Conservation (phyloP, 2,329 filamentous ascomycete species). For the Calonectria ilicicola region DNA sequence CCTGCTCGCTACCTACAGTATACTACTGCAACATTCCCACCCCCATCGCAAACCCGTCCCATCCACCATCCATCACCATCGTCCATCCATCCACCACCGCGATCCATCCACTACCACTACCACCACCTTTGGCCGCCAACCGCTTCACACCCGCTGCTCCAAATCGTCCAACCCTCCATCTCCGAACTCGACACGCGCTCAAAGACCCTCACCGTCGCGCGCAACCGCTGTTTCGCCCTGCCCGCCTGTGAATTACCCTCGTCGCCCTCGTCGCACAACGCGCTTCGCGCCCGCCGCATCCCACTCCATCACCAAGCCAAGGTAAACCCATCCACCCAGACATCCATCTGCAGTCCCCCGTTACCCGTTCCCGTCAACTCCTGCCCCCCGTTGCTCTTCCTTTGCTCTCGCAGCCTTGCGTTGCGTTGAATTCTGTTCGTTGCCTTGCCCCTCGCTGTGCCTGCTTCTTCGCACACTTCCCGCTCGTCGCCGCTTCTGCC, state of each 20-base stretch:
- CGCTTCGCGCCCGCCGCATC: conserved; percentile 40
- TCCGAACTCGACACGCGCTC: conserved; percentile 22
- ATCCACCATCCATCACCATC: conserved; percentile 42
- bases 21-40: conserved; percentile 41
- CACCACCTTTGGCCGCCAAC: conserved; percentile 22
- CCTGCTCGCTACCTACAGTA: conserved; percentile 23
- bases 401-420: conserved; percentile 15
- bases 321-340: conserved; percentile 35
- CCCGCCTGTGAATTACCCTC: conserved; percentile 12
- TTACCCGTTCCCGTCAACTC: conserved; percentile 16
- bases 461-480: not conserved
- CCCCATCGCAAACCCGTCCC: conserved; percentile 43
- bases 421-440: conserved; percentile 25
- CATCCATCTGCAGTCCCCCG: conserved; percentile 21
- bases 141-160: conserved; percentile 39
- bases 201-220: conserved; percentile 31
- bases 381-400: conserved; percentile 7
- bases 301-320: conserved; percentile 41
- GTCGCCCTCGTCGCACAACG: conserved; percentile 40
- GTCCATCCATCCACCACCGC: conserved; percentile 36
- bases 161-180: conserved; percentile 40
- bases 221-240: conserved; percentile 35
- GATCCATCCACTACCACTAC: conserved; percentile 28
- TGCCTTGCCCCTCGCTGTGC: conserved; percentile 25
- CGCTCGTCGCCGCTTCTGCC: conserved; percentile 21